Evolutionary conservation across 2,329 filamentous ascomycete species (phyloP).

Genomic region (Aureobasidium lini): DNA sequence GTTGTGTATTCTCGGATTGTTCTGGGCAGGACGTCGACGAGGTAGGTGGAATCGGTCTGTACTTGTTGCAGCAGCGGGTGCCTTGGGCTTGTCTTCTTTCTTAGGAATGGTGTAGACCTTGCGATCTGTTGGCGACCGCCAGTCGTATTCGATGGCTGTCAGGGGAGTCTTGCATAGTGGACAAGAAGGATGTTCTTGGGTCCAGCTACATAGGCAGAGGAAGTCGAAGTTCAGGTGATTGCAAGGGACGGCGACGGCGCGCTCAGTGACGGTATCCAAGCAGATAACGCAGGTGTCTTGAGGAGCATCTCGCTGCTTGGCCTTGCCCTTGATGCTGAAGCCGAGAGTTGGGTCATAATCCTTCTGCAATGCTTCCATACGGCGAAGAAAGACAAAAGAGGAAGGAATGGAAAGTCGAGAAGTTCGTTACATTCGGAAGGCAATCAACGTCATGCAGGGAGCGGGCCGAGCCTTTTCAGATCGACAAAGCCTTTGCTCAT

Average conservation of each 20-base stretch:
- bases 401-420: not conserved
- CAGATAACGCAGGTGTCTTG: slow-evolving; percentile 73
- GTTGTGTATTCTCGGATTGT: not conserved
- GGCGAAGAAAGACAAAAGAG: not conserved
- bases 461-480: not conserved
- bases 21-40: not conserved
- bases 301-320: slow-evolving; percentile 4
- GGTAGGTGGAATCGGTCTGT: not conserved
- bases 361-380: slow-evolving; percentile 6
- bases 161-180: slow-evolving; percentile 62
- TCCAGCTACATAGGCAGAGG: slow-evolving; percentile 74
- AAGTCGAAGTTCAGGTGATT: slow-evolving; percentile 78
- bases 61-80: not conserved
- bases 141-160: slow-evolving; percentile 58
- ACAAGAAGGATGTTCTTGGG: slow-evolving; percentile 63
- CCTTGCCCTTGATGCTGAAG: slow-evolving; percentile 24
- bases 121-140: slow-evolving; percentile 44
- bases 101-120: slow-evolving; percentile 51
- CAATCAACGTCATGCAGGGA: slow-evolving; percentile 6
- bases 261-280: slow-evolving; percentile 65
- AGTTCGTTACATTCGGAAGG: not conserved
- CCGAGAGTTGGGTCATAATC: slow-evolving; percentile 16
- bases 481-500: not conserved
- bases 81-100: slow-evolving; percentile 13
- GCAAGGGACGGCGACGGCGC: slow-evolving; percentile 67